Percentiles rank a stretch among this genome's conserved stretches.
Conservation (phyloP, 495 filamentous ascomycete genomes). For the Cercophora sp. region DNA sequence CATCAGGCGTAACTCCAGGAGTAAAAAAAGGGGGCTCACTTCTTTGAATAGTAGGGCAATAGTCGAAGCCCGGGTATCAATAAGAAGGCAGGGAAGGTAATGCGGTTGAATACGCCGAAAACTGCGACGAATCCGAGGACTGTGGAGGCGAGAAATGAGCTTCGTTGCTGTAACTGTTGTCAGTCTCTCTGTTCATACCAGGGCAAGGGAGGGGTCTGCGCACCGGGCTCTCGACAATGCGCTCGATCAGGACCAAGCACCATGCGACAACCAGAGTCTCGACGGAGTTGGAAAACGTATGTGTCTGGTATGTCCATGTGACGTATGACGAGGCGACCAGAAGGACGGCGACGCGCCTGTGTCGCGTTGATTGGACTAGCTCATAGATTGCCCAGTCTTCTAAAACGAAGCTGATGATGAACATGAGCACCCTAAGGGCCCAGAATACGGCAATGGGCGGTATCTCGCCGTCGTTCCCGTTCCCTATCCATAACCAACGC, state of each 20-base stretch:
- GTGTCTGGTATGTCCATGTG: conserved; percentile 97
- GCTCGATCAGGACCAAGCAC: conserved; percentile 83
- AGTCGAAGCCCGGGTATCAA: conserved; percentile 75
- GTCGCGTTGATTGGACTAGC: conserved; percentile 67
- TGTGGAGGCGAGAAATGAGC: conserved; percentile 68
- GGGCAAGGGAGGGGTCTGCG: conserved; percentile 9
- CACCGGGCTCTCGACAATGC: conserved; percentile 76
- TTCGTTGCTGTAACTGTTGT: conserved; percentile 51
- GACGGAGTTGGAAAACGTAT: conserved; percentile 97
- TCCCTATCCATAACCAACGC: conserved; percentile 74
- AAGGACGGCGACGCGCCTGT: conserved; percentile 67
- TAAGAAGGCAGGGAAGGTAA: conserved; percentile 93
- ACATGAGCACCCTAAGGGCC: conserved; percentile 81
- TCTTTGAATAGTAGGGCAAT: conserved; percentile 77
- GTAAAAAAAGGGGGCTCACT: conserved; percentile 47
- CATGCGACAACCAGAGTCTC: conserved; percentile 89
- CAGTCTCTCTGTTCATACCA: neutral
- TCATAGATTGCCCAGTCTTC: conserved; percentile 98
- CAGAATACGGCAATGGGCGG: conserved; percentile 80
- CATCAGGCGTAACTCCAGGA: neutral
- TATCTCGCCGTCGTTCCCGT: conserved; percentile 53
- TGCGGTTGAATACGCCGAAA: conserved; percentile 88
- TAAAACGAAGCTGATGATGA: conserved; percentile 87
- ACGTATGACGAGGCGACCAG: conserved; percentile 93
- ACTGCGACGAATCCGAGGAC: conserved; percentile 76